Evolutionary conservation across 345 rosid genomes (phyloP), one percentile per base, ranked within the genome.

Genomic region (Ceriops tagal): DNA sequence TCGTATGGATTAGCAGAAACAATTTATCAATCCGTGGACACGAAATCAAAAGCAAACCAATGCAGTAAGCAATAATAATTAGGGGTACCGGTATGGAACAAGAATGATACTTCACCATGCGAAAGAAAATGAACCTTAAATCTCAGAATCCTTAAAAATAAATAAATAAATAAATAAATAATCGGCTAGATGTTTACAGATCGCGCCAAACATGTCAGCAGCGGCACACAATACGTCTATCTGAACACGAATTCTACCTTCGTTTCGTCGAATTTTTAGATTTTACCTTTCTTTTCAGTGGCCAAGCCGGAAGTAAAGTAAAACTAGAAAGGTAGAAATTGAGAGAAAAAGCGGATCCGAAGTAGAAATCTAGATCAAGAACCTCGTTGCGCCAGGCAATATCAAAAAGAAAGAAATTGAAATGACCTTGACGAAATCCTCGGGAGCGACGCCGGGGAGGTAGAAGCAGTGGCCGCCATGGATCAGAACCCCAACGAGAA

Each of bases 401-500:
- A 39, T 43, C 59, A 32, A 1, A 30, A 51, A 49, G 20, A 35
- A 28, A 13, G 27, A 39, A 24, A 28, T 58, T 24, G 26, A 27
- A 35, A 32, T 22, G 55, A 91, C 98, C 97, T 85, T 89, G 20
- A 77, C 74, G 84, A 93, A 93, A 83, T 93, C 97, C 80, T 86
- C 84, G 64, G 98, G 98, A 53, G 96, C 97, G 75, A 93, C 98
- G 65, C 98, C 98, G 11, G 98, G 98, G 71, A 93, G 98, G 81
- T 93, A 93, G 86, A 93, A 93, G 82, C 83, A 87, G 80, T 80
- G 81, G 26, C 69, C 81, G 75, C 81, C 83, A 73, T 83, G 91
- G 82, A 89, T 73, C 56, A 85, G 79, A 56, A 81, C 71, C 27
- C 88, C 78, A 62, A 78, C n/a, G 57, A 77, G 24, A 3, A 59